phyloP scores from a whole-genome alignment of 805 yeast species.

The Alloascoidea hylecoeti region DNA sequence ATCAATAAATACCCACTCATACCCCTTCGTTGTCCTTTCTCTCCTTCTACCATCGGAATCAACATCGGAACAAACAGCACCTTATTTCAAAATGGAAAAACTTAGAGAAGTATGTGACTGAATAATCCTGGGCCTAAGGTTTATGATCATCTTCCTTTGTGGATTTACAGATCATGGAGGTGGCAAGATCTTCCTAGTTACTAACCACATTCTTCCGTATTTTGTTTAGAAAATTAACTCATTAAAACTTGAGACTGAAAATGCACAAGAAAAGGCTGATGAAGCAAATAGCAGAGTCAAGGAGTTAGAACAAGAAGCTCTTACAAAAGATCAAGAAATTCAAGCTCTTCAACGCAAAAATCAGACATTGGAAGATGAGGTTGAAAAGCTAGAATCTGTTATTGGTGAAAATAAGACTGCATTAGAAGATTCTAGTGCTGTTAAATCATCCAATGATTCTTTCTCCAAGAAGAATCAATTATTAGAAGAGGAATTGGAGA shows the following conservation, averaged over 20 bases:
- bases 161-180: background rate
- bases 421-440: constrained; percentile 82
- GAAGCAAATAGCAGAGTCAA: constrained; percentile 70
- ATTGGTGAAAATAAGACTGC: constrained; percentile 67
- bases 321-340: constrained; percentile 91
- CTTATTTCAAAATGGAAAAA: constrained; percentile 1
- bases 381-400: constrained; percentile 54
- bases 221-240: constrained; percentile 64
- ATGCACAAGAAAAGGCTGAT: constrained; percentile 95
- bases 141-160: background rate
- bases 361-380: constrained; percentile 76
- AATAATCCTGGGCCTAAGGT: background rate
- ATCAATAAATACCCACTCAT: too few species aligned
- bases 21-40: too few species aligned
- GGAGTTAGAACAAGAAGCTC: constrained; percentile 81
- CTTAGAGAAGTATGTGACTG: constrained; percentile 1
- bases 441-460: constrained; percentile 82
- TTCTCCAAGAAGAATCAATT: constrained; percentile 79
- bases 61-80: too few species aligned
- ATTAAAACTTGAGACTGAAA: constrained; percentile 88
- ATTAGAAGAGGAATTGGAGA: constrained; percentile 85
- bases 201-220: background rate
- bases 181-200: background rate
- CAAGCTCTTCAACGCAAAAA: constrained; percentile 87
- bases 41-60: too few species aligned